A percentile compares a stretch with the other conserved stretches of the same genome.
These are phyloP conservation scores for Tolypocladium tundrense DNA, from an alignment of 2,329 filamentous ascomycete genomes.

Conservation along the genomic window DNA sequence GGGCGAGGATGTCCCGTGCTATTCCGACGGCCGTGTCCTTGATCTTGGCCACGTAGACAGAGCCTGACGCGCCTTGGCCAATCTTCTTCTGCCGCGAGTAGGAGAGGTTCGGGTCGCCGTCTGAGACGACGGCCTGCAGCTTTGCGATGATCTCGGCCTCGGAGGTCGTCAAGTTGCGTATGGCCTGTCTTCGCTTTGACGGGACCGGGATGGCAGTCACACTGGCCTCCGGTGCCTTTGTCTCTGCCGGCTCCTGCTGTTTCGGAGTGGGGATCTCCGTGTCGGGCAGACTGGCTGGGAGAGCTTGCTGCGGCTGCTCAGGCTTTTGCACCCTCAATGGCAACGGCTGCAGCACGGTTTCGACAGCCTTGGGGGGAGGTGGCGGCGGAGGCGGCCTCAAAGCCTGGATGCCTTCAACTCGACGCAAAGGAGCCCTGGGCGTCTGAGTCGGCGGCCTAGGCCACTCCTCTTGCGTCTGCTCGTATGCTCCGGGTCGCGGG, in stretches of 20 bases:
- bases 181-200: conserved; percentile 58
- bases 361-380: background rate
- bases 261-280: background rate
- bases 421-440: background rate
- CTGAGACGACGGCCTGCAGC: conserved; percentile 86
- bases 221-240: conserved; percentile 30
- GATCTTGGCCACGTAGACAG: conserved; percentile 94
- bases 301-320: background rate
- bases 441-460: background rate
- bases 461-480: background rate
- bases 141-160: conserved; percentile 96
- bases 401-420: background rate
- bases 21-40: conserved; percentile 76
- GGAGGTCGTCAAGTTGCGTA: conserved; percentile 71
- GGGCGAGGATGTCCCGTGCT: conserved; percentile 67
- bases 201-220: conserved; percentile 62
- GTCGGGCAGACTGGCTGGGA: background rate
- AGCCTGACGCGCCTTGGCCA: conserved; percentile 93
- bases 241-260: conserved; percentile 21
- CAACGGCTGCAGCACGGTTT: background rate
- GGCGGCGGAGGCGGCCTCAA: background rate
- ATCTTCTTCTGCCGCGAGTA: conserved; percentile 99
- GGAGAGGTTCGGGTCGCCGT: conserved; percentile 85
- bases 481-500: background rate
- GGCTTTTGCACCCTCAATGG: background rate